These are phyloP conservation scores for Selenicereus undatus DNA, from an alignment of 148 eudicot genomes.

Conservation along the genomic window DNA sequence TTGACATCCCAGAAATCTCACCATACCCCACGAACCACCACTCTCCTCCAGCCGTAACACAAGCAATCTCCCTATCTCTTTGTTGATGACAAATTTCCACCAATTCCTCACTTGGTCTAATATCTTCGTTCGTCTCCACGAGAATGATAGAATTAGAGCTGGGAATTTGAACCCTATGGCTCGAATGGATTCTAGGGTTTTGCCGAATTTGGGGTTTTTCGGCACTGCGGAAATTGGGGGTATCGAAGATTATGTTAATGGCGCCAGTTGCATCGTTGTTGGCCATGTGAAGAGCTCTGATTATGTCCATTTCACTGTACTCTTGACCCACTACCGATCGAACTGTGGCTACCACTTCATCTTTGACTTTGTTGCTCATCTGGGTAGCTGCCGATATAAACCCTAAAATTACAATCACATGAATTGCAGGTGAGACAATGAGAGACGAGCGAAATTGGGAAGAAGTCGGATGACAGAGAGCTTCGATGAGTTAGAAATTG, in stretches of 20 bases:
- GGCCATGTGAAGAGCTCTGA: slow-evolving; percentile 94
- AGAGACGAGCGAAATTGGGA: not conserved
- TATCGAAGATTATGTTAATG: slow-evolving; percentile 79
- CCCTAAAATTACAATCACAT: slow-evolving; percentile 18
- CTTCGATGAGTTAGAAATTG: not conserved
- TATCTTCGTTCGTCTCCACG: slow-evolving; percentile 18
- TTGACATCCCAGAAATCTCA: slow-evolving; percentile 74
- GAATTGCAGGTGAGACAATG: not conserved
- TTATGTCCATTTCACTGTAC: slow-evolving; percentile 80
- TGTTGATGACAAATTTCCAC: slow-evolving; percentile 16
- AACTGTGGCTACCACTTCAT: slow-evolving; percentile 55
- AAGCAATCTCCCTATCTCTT: slow-evolving; percentile 14
- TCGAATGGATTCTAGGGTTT: slow-evolving; percentile 30
- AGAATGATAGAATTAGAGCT: slow-evolving; percentile 18
- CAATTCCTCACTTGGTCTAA: slow-evolving; percentile 16
- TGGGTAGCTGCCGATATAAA: slow-evolving; percentile 10
- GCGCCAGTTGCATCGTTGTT: slow-evolving; percentile 85
- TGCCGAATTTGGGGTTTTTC: slow-evolving; percentile 36
- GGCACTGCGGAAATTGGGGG: slow-evolving; percentile 47
- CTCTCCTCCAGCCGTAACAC: slow-evolving; percentile 35
- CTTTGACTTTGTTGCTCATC: slow-evolving; percentile 65
- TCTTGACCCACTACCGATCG: slow-evolving; percentile 72
- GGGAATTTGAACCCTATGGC: slow-evolving; percentile 22
- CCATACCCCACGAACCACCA: slow-evolving; percentile 82
- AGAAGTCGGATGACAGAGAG: not conserved